phyloP scores from a whole-genome alignment of 495 filamentous ascomycete genomes.

The Barbatosphaeria neglecta region DNA sequence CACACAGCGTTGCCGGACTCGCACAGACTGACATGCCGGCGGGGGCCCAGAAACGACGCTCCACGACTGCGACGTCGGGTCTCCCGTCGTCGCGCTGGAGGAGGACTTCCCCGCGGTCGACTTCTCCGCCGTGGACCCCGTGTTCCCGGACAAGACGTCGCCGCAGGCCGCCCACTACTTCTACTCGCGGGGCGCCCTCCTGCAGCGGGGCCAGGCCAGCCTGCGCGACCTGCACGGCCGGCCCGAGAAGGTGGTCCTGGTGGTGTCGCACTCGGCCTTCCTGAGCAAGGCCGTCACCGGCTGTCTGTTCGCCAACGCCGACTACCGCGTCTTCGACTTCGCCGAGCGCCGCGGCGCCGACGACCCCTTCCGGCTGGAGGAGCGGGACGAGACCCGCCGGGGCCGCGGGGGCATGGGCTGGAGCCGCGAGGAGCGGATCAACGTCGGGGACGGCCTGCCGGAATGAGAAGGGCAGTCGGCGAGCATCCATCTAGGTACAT shows the following conservation, averaged over 20 bases:
- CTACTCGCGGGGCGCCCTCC: constrained; percentile 33
- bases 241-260: constrained; percentile 48
- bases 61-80: constrained; percentile 48
- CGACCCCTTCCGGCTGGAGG: constrained; percentile 20
- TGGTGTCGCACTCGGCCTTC: constrained; percentile 50
- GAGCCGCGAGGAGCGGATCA: constrained; percentile 3
- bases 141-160: constrained; percentile 45
- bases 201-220: constrained; percentile 33
- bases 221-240: constrained; percentile 37
- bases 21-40: not conserved
- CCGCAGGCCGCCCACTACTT: constrained; percentile 27
- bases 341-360: constrained; percentile 17
- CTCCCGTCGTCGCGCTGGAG: constrained; percentile 23
- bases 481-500: too few species aligned
- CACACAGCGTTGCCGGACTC: not conserved
- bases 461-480: too few species aligned
- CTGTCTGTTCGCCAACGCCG: constrained; percentile 43
- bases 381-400: constrained; percentile 26
- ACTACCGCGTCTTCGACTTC: constrained; percentile 52
- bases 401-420: constrained; percentile 18
- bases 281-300: constrained; percentile 34
- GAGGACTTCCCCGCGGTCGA: constrained; percentile 41
- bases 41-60: constrained; percentile 36
- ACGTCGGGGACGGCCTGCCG: not conserved
- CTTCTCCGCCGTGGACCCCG: constrained; percentile 40